Conservation (phyloP, 192 early-diverging fungal genomes). For the Mortierella alpina region DNA sequence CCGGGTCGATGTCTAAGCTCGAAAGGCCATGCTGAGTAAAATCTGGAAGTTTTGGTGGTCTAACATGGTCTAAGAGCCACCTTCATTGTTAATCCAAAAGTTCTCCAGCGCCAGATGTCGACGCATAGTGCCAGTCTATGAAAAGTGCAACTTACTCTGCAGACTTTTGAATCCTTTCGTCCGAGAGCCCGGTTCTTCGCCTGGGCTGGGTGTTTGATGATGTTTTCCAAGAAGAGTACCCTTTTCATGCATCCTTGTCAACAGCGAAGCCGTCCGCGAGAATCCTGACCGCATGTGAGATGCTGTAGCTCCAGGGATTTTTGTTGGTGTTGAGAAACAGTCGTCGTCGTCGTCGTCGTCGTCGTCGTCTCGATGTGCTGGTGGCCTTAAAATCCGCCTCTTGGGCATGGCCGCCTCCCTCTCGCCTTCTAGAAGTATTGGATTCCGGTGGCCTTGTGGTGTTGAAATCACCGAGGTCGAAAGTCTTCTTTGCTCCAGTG, state of each 20-base stretch:
- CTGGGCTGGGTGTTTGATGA: constrained; percentile 41
- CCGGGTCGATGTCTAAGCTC: not conserved
- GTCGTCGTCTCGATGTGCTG: not conserved
- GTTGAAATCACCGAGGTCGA: constrained; percentile 16
- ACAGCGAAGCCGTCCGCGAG: constrained; percentile 10
- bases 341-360: constrained; percentile 19
- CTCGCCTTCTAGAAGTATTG: constrained; percentile 7
- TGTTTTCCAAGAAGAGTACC: constrained; percentile 48
- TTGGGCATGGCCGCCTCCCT: constrained; percentile 10
- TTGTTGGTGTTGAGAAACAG: constrained; percentile 30
- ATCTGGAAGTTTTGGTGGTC: constrained; percentile 7
- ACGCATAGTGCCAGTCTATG: no score
- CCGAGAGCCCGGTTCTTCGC: constrained; percentile 16
- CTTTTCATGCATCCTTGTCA: constrained; percentile 29
- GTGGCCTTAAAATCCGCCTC: constrained; percentile 14
- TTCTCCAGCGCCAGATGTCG: no score
- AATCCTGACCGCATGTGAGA: constrained; percentile 1
- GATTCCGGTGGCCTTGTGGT: constrained; percentile 10
- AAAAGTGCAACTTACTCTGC: not conserved
- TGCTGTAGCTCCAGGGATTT: not conserved
- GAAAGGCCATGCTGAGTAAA: constrained; percentile 14
- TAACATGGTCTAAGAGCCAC: not conserved
- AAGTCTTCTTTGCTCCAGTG: constrained; percentile 16
- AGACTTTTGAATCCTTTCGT: constrained; percentile 31
- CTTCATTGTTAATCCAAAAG: not conserved